Conservation (phyloP, 164 flowering plant genomes). For the Vitis riparia region DNA sequence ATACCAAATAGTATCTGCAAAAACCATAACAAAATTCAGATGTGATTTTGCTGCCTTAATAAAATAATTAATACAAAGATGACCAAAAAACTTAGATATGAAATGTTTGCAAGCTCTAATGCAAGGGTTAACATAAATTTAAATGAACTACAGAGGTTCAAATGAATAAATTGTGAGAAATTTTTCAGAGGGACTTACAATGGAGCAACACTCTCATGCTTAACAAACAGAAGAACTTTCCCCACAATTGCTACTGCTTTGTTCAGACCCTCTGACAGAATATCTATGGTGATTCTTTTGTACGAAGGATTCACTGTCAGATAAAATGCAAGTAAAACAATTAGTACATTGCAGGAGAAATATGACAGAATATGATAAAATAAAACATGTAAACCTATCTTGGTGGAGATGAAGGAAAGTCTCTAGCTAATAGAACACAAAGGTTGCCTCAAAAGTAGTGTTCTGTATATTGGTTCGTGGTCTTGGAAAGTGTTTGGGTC, state of each 20-base stretch:
- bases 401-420: neutral
- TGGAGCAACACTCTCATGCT: constrained; percentile 64
- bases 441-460: no score
- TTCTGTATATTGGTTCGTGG: no score
- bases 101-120: neutral
- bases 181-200: constrained; percentile 48
- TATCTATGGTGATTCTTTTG: constrained; percentile 48
- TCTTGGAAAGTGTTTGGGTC: no score
- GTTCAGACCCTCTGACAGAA: constrained; percentile 67
- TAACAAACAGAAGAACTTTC: constrained; percentile 64
- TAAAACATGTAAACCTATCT: no score
- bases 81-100: neutral
- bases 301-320: constrained; percentile 54
- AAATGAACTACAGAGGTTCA: neutral
- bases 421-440: no score
- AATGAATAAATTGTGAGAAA: neutral
- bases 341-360: neutral
- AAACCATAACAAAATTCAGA: constrained; percentile 9
- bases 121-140: neutral
- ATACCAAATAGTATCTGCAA: constrained; percentile 74
- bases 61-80: neutral
- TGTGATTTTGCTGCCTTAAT: neutral
- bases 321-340: constrained; percentile 11
- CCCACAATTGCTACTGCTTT: constrained; percentile 59
- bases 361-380: no score